A percentile compares a stretch with the other conserved stretches of the same genome.
Conservation (phyloP, 192 early-diverging fungal species). For the Coemansia aciculifera region DNA sequence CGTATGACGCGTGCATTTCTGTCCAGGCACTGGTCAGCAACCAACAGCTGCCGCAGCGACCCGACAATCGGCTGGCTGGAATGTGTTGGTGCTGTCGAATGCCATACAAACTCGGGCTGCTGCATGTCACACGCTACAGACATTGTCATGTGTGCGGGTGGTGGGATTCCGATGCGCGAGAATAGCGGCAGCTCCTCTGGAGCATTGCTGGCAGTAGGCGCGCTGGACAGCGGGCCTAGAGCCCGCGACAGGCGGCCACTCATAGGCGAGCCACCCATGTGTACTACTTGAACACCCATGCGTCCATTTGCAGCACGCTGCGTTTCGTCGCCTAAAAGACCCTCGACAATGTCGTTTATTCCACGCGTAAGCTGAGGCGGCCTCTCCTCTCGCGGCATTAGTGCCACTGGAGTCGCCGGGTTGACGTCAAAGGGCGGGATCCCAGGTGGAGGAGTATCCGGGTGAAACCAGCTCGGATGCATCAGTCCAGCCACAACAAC, state of each 20-base stretch:
- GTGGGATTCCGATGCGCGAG: slow-evolving; percentile 46
- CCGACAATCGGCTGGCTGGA: slow-evolving; percentile 22
- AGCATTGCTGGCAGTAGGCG: neutral
- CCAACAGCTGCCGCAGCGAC: slow-evolving; percentile 33
- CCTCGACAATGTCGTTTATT: slow-evolving; percentile 22
- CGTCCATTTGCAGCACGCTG: slow-evolving; percentile 13
- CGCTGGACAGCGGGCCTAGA: neutral
- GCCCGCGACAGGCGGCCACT: slow-evolving; percentile 13
- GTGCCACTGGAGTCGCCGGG: slow-evolving; percentile 39
- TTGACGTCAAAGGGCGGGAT: slow-evolving; percentile 54
- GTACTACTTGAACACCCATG: slow-evolving; percentile 33
- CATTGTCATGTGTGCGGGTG: slow-evolving; percentile 7
- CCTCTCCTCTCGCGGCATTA: slow-evolving; percentile 35
- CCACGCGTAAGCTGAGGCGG: slow-evolving; percentile 9
- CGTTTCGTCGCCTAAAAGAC: slow-evolving; percentile 16
- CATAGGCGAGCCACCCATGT: slow-evolving; percentile 19
- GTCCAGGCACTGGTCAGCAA: slow-evolving; percentile 49
- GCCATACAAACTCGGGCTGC: slow-evolving; percentile 10
- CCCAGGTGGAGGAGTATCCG: slow-evolving; percentile 39
- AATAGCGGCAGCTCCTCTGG: slow-evolving; percentile 41
- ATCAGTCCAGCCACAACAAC: slow-evolving; percentile 43
- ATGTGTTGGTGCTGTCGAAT: neutral
- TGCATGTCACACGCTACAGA: slow-evolving; percentile 33
- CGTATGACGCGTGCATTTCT: slow-evolving; percentile 47
- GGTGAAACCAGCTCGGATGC: slow-evolving; percentile 53